Base-by-base conservation (phyloP, 768 basidiomycete genomes). In the Postia placenta region DNA sequence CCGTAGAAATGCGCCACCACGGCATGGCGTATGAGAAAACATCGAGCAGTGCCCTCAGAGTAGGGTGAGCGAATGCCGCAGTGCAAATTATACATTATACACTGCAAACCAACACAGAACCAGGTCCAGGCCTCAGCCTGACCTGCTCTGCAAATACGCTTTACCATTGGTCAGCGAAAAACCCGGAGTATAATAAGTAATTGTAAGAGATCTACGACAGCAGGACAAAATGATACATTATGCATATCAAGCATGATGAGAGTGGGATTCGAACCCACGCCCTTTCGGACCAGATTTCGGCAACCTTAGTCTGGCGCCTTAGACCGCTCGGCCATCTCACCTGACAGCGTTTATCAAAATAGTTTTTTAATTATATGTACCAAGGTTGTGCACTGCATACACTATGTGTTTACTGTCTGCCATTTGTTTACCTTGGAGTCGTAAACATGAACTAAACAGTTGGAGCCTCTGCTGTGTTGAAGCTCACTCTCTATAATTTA, bases 261-360 rank as follows among this genome's bases (percentile, higher is more conserved):
- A 69, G 70, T 67, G 72, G 70, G 72, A 71, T 72, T 73, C 69
- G 71, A 73, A 73, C 72, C 71, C 72, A 68, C 72, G 72, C 72
- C 69, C 68, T 69, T 69, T 69, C 67, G 67, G 69, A 73, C 69
- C 63, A 66, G 66, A 68, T 68, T 7, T 33, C 9, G 7, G 30
- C 7, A 33, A 28, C 47, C 47, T 48, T 48, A 48, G 80, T 85
- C 82, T 86, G 81, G 81, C 84, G 83, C 84, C 83, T 85, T 85
- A 82, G 83, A 85, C 83, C 83, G 81, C 83, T 86, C 84, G 83
- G 84, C 83, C 83, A 86, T 85, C 81, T 83, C 78, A 53, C 62
- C 62, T 46, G 30, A 7, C 15, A 33, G 30, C 30, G 30, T 33
- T 33, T 7, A 33, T 33, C 9, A 33, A 33, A 33, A 33, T 7